phyloP scores from a whole-genome alignment of 1,284 basidiomycete species.

The Mycena citricolor region DNA sequence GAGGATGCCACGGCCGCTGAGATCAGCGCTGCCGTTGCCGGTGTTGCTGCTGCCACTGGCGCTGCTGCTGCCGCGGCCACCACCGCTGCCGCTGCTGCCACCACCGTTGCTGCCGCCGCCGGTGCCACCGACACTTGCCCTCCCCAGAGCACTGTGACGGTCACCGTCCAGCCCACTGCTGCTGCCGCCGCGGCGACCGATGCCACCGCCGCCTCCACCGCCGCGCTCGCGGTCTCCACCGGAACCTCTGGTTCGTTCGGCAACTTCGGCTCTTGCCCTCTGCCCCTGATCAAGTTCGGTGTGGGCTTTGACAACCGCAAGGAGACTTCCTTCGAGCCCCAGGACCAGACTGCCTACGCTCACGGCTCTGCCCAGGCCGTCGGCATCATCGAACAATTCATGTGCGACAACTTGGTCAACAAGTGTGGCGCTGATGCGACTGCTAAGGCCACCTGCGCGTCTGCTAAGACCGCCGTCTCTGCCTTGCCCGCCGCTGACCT shows the following conservation, averaged over 20 bases:
- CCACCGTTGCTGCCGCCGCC: conserved; percentile 18
- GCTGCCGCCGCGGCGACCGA: conserved; percentile 6
- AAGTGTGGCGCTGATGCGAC: conserved; percentile 49
- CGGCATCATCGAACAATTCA: conserved; percentile 51
- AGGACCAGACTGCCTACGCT: conserved; percentile 45
- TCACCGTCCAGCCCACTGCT: conserved; percentile 24
- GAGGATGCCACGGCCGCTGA: conserved; percentile 59
- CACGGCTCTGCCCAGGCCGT: conserved; percentile 55
- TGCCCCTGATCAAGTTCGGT: conserved; percentile 54
- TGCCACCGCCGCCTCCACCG: conserved; percentile 5
- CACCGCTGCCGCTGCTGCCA: conserved; percentile 9
- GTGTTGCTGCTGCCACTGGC: too few species aligned
- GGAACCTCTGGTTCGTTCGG: conserved; percentile 13
- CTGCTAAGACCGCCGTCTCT: conserved; percentile 43
- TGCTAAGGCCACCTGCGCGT: conserved; percentile 48
- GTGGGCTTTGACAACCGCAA: conserved; percentile 49
- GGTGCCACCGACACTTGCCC: too few species aligned
- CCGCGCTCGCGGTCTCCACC: not conserved
- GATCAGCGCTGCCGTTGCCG: conserved; percentile 53
- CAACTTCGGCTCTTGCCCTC: conserved; percentile 34
- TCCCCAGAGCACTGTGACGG: conserved; percentile 20
- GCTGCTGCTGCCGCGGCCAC: too few species aligned
- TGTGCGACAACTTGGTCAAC: conserved; percentile 55
- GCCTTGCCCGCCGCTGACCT: conserved; percentile 35
- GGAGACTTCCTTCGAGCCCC: conserved; percentile 55